Evolutionary conservation across 306 rosid species (phyloP).

Genomic region (Medicago ruthenica): DNA sequence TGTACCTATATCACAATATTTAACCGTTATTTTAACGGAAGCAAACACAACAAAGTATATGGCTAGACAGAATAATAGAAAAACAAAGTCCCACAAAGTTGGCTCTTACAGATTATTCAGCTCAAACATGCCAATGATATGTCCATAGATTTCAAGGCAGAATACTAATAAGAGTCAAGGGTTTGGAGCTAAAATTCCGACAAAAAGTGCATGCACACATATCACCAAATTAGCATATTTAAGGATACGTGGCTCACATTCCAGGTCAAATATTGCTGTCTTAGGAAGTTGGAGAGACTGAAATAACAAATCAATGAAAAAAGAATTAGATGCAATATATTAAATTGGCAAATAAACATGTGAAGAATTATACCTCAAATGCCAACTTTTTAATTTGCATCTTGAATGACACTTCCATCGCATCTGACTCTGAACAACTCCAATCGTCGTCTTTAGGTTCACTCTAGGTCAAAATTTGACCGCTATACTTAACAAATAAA

Average conservation of each 20-base stretch:
- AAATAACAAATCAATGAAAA: conserved; percentile 49
- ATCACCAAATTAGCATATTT: conserved; percentile 40
- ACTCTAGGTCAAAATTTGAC: no score
- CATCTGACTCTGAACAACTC: no score
- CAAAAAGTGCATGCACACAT: conserved; percentile 34
- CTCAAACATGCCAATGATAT: conserved; percentile 97
- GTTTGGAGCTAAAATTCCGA: conserved; percentile 30
- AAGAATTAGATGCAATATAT: conserved; percentile 33
- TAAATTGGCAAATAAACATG: conserved; percentile 36
- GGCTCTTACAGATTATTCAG: conserved; percentile 89
- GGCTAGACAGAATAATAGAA: conserved; percentile 17
- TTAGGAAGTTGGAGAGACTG: conserved; percentile 93
- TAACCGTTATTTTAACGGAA: conserved; percentile 27
- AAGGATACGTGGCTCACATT: conserved; percentile 94
- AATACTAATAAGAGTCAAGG: conserved; percentile 79
- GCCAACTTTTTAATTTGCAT: conserved; percentile 84
- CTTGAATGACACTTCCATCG: conserved; percentile 79
- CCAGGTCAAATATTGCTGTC: conserved; percentile 79
- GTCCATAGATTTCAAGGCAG: conserved; percentile 93
- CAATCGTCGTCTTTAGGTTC: no score
- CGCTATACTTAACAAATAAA: no score
- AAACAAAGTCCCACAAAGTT: conserved; percentile 21
- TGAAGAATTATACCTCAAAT: conserved; percentile 63
- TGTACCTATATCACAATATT: conserved; percentile 19
- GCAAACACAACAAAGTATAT: conserved; percentile 18